phyloP scores from a whole-genome alignment of 1,284 basidiomycete genomes.

The Fomitopsis pinicola region DNA sequence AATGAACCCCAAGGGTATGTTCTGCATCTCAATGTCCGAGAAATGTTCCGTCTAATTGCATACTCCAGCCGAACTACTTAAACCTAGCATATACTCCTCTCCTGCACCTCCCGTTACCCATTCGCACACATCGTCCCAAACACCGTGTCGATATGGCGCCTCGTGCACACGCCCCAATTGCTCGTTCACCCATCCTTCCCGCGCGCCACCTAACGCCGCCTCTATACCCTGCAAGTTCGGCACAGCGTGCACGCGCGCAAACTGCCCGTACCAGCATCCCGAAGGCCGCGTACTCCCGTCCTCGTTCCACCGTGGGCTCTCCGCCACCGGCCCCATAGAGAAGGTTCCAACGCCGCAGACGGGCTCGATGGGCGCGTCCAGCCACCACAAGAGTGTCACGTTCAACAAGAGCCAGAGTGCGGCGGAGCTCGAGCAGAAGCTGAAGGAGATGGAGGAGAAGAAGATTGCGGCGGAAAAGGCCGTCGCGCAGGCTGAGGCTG shows the following conservation, averaged over 20 bases:
- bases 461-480: conserved; percentile 56
- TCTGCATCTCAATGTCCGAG: not conserved
- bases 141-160: conserved; percentile 71
- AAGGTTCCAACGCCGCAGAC: conserved; percentile 57
- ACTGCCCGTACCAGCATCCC: conserved; percentile 77
- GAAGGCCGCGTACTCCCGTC: conserved; percentile 73
- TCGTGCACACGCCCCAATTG: conserved; percentile 74
- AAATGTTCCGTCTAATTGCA: not conserved
- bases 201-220: conserved; percentile 28
- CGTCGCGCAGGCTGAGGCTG: conserved; percentile 53
- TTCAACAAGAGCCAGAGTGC: conserved; percentile 51
- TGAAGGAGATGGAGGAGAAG: conserved; percentile 54
- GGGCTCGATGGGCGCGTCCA: conserved; percentile 55
- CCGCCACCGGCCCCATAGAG: conserved; percentile 51
- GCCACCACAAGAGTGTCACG: conserved; percentile 61
- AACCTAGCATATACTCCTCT: conserved; percentile 28
- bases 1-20: conserved; percentile 54
- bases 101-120: conserved; percentile 21
- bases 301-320: conserved; percentile 73
- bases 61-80: conserved; percentile 36
- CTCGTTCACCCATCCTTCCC: conserved; percentile 57
- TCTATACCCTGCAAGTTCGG: conserved; percentile 69
- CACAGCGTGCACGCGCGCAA: conserved; percentile 69
- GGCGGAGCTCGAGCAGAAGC: conserved; percentile 52
- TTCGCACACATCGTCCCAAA: conserved; percentile 23